A percentile compares a stretch with the other conserved stretches of the same genome.
phyloP scores from a whole-genome alignment of 139 green algal species.

The Marvania coccoides region DNA sequence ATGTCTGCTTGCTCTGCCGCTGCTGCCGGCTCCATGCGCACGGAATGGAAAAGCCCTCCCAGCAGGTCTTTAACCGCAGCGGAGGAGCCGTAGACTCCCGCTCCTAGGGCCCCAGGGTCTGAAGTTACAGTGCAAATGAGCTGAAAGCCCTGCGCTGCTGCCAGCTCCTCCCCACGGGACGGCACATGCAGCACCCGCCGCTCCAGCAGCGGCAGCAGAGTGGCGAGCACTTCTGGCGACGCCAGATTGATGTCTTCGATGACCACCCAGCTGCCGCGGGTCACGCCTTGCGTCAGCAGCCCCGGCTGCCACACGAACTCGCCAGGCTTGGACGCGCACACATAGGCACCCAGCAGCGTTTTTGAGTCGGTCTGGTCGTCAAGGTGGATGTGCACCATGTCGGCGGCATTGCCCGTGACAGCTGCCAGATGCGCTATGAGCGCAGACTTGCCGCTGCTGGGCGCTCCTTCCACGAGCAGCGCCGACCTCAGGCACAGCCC shows the following conservation, averaged over 20 bases:
- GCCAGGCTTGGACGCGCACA: slow-evolving; percentile 78
- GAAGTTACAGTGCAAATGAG: slow-evolving; percentile 64
- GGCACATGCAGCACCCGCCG: slow-evolving; percentile 62
- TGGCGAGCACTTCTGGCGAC: slow-evolving; percentile 82
- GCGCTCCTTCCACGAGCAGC: slow-evolving; percentile 83
- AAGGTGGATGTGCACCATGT: slow-evolving; percentile 76
- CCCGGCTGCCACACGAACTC: slow-evolving; percentile 95
- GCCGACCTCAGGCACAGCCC: slow-evolving; percentile 67
- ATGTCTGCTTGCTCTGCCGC: slow-evolving; percentile 68
- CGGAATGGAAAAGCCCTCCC: slow-evolving; percentile 47
- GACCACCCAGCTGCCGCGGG: slow-evolving; percentile 83
- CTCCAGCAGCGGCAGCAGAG: slow-evolving; percentile 81
- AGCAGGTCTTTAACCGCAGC: slow-evolving; percentile 58
- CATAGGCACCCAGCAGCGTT: slow-evolving; percentile 88
- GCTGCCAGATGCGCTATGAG: slow-evolving; percentile 69
- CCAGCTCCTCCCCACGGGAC: slow-evolving; percentile 53
- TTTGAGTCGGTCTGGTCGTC: slow-evolving; percentile 96
- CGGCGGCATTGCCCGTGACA: slow-evolving; percentile 60
- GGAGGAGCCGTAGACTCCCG: slow-evolving; percentile 27
- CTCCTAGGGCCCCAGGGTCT: not conserved
- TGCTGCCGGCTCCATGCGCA: slow-evolving; percentile 36
- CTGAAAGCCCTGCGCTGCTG: slow-evolving; percentile 68
- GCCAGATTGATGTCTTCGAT: slow-evolving; percentile 93
- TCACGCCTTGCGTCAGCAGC: slow-evolving; percentile 80
- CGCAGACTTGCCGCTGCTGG: slow-evolving; percentile 78